phyloP scores from a whole-genome alignment of 805 yeast species.

The Ascoidea tarda region DNA sequence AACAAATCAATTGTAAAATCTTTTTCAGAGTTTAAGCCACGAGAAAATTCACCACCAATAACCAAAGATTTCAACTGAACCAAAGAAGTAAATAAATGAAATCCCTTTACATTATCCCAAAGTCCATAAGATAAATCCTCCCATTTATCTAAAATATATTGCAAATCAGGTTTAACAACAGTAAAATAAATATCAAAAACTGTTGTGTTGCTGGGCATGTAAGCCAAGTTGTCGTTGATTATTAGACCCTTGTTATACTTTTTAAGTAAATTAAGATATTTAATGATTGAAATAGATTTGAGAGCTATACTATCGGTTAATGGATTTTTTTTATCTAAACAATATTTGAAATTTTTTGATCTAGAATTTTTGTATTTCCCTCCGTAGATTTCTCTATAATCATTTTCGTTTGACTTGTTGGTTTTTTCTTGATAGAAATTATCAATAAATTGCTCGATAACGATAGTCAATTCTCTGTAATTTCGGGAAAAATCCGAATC shows the following conservation, averaged over 20 bases:
- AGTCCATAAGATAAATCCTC: conserved; percentile 46
- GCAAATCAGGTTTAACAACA: conserved; percentile 47
- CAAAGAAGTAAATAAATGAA: conserved; percentile 52
- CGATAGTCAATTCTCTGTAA: conserved; percentile 15
- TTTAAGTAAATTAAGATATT: conserved; percentile 6
- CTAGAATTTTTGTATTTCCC: conserved; percentile 40
- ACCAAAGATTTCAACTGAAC: conserved; percentile 46
- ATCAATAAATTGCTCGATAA: conserved; percentile 47
- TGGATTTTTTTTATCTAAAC: conserved; percentile 65
- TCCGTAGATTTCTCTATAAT: background rate
- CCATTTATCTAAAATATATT: conserved; percentile 41
- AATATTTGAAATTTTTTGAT: conserved; percentile 79
- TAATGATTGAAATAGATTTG: conserved; percentile 39
- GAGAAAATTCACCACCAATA: conserved; percentile 28
- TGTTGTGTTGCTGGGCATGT: background rate
- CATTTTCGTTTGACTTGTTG: conserved; percentile 55
- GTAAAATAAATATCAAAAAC: conserved; percentile 23
- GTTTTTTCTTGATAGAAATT: conserved; percentile 49
- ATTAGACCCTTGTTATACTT: conserved; percentile 4
- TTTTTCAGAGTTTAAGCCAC: conserved; percentile 12
- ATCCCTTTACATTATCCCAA: conserved; percentile 61
- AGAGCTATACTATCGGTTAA: conserved; percentile 93
- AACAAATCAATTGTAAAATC: conserved; percentile 8
- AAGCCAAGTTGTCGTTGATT: background rate
- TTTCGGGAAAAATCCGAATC: conserved; percentile 20